Evolutionary conservation across 1,284 basidiomycete species (phyloP), one percentile per base, ranked within the genome.

Genomic region (Kalmanozyma brasiliensis): DNA sequence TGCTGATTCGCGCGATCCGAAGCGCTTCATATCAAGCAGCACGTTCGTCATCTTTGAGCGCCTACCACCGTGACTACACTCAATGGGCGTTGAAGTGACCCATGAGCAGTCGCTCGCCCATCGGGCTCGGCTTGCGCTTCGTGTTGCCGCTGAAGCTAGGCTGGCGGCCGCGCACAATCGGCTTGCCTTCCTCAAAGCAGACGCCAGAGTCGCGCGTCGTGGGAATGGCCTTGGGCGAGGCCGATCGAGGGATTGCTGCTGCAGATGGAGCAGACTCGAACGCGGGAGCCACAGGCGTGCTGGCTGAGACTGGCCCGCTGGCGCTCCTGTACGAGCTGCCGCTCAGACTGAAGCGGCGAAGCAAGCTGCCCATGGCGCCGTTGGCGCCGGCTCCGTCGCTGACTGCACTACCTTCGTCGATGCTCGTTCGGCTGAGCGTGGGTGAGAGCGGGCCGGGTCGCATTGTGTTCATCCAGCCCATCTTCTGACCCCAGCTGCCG

Each of bases 51-150:
- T 11, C 26, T 29, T 29, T 29, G 26, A 29, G 7, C 26, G 26
- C 7, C 26, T 7, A 11, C 26, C 26, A 11, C 26, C 26, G 6
- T 29, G 26, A 29, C 30, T 26, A 22, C 7, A 19, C 40, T 52
- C 37, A 76, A 44, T 73, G 69, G 16, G 72, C 73, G 24, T 66
- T 75, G 29, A 75, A 74, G 56, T 78, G 76, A 23, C 76, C 76
- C 76, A 78, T 78, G 10, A 78, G 53, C 20, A 78, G 48, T n/a
- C 76, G 56, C 55, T 78, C 76, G 16, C 76, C 73, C 76, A 78
- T 78, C 1, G 76, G 76, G 56, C 76, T 78, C 2, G 76, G 76
- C 56, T 67, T 66, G 40, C 76, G 57, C 65, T 73, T 73, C 32
- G 48, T 36, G 51, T 38, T 65, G 52, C 58, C 47, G 44, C 57